phyloP scores from a whole-genome alignment of 106 monocot genomes.

The Acorus gramineus region DNA sequence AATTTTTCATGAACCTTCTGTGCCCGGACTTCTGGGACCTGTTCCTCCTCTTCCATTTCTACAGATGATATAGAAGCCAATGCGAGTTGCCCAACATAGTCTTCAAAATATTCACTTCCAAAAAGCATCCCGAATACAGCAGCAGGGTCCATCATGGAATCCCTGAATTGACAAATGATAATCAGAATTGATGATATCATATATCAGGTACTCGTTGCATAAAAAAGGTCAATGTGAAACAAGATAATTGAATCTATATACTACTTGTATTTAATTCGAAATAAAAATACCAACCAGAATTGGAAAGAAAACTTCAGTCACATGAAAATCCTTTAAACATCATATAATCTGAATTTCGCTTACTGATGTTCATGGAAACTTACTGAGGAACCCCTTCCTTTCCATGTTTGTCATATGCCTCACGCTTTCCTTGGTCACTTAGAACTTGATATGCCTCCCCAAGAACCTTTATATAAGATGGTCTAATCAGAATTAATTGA shows the following conservation, averaged over 20 bases:
- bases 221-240: too few relatives aligned
- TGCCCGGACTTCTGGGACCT: conserved; percentile 18
- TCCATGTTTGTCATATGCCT: conserved; percentile 55
- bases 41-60: conserved; percentile 34
- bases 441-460: conserved; percentile 90
- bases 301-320: too few relatives aligned
- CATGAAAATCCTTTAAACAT: too few relatives aligned
- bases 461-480: conserved; percentile 22
- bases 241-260: too few relatives aligned
- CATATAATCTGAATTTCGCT: not conserved
- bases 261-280: too few relatives aligned
- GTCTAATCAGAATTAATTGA: too few relatives aligned
- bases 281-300: too few relatives aligned
- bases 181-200: not conserved
- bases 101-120: conserved; percentile 83
- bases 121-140: conserved; percentile 77
- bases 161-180: conserved; percentile 26
- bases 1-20: conserved; percentile 54
- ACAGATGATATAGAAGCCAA: conserved; percentile 61
- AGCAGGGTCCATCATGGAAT: conserved; percentile 60
- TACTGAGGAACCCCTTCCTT: conserved; percentile 56
- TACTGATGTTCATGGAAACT: not conserved
- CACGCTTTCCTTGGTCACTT: conserved; percentile 60
- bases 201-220: too few relatives aligned
- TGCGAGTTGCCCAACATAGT: conserved; percentile 74